Conservation (phyloP, 495 filamentous ascomycete genomes). For the Neurospora sp. region DNA sequence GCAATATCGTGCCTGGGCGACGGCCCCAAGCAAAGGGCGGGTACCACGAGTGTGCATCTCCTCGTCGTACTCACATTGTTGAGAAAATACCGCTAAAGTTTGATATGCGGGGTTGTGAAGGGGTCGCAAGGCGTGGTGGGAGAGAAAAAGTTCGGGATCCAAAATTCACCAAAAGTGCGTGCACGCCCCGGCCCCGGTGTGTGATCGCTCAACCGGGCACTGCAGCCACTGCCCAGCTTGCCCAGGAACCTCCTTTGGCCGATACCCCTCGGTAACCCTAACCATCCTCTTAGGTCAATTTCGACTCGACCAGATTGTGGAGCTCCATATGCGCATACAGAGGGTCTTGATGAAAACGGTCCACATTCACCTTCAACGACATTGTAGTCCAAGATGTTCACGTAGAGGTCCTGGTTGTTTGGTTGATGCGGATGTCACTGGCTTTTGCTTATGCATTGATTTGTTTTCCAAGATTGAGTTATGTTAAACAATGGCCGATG, state of each 20-base stretch:
- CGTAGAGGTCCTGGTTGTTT: not conserved
- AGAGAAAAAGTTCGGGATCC: conserved; percentile 22
- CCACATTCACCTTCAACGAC: not conserved
- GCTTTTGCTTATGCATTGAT: not conserved
- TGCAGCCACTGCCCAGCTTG: not conserved
- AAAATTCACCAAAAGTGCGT: conserved; percentile 14
- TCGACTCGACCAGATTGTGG: not conserved
- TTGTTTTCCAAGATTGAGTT: not conserved
- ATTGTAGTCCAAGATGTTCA: not conserved
- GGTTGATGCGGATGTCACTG: not conserved
- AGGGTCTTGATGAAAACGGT: not conserved
- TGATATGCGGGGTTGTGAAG: conserved; percentile 20
- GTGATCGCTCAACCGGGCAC: not conserved
- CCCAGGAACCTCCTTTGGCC: not conserved
- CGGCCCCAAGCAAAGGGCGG: not conserved
- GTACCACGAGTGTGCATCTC: not conserved
- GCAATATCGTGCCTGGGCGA: not conserved
- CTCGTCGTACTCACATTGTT: conserved; percentile 21
- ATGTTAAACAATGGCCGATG: not conserved
- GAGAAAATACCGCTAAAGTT: conserved; percentile 17
- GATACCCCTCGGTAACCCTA: not conserved
- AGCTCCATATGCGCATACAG: not conserved
- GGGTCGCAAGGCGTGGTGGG: conserved; percentile 18
- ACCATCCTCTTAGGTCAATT: not conserved
- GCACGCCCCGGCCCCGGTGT: not conserved